Conservation (phyloP, 305 asterid genomes). For the Solanum hybrid region DNA sequence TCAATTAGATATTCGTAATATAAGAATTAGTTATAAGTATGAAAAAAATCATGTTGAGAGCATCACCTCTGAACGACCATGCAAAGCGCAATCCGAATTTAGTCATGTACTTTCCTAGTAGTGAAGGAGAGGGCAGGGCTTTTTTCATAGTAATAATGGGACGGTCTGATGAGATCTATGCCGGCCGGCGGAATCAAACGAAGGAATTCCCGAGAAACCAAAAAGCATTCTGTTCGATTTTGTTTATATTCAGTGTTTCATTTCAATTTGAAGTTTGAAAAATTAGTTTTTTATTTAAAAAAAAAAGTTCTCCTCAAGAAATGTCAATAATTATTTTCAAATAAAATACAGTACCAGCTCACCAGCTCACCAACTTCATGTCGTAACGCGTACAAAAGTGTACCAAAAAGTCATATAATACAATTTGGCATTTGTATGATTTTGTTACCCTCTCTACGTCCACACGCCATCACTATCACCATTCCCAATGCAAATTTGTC, state of each 20-base stretch:
- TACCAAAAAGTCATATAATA: neutral
- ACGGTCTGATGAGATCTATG: too few species aligned
- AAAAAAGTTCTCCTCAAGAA: neutral
- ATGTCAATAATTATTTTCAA: neutral
- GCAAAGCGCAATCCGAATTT: too few species aligned
- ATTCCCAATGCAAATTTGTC: neutral
- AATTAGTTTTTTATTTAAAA: neutral
- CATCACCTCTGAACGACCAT: too few species aligned
- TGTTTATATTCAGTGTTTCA: neutral
- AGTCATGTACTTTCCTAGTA: too few species aligned
- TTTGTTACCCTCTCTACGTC: neutral
- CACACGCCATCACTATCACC: neutral
- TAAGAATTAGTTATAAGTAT: too few species aligned
- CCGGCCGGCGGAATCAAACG: too few species aligned
- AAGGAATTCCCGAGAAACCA: too few species aligned
- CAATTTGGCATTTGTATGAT: neutral
- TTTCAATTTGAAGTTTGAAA: neutral
- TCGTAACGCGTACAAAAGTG: neutral
- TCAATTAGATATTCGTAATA: too few species aligned
- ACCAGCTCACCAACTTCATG: neutral
- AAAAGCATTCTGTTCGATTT: neutral
- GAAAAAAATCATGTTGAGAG: too few species aligned
- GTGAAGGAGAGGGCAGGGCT: too few species aligned
- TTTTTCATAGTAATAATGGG: too few species aligned
- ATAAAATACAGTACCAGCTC: neutral